Evolutionary conservation across 371 early-diverging fungal species (phyloP), one percentile per base, ranked within the genome.

Genomic region (Mycotypha africana): DNA sequence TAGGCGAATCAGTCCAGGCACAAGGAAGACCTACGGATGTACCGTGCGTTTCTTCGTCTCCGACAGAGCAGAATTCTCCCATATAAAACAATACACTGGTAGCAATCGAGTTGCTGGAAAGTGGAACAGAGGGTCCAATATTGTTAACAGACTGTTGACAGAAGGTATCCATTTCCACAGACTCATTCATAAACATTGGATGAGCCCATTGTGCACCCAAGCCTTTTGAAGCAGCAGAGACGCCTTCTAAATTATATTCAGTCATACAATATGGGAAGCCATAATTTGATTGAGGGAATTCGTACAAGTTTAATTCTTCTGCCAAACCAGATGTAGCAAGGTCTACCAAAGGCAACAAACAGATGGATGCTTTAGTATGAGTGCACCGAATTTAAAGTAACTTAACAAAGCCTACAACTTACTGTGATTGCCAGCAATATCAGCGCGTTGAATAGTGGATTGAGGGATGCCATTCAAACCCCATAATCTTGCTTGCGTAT

Each of bases 1-100:
- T 51, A 32, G 67, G 67, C 0, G 70, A 65, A 45, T 73, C 65
- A 4, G 74, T 73, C 74, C 74, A 73, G 34, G 64, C 67, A 42
- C 74, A 73, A 35, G 74, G 74, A 45, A 73, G 45, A 10, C 74
- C 74, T 9, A 69, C 70, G 19, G 74, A 69, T 1, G 74, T 65
- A 22, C 62, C 70, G 19, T 49, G 15, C 0, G 67, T 63, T 0
- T 51, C 45, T 0, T 35, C 12, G 32, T 59, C 58, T 25, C 74
- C 74, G 1, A 73, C 61, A 23, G 69, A 69, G 40, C 74, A 73
- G n/a, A 55, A 63, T 0, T 53, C 48, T 0, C 74, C 74, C 53
- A 60, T 64, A 33, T 50, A 73, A 37, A 73, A 73, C n/a, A 47
- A 36, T 1, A 71, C 38, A 24, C 49, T 55, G 14, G 52, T 32